Base-by-base conservation (phyloP, 1,139 yeast species). In the Geotrichum citri-aurantii region DNA sequence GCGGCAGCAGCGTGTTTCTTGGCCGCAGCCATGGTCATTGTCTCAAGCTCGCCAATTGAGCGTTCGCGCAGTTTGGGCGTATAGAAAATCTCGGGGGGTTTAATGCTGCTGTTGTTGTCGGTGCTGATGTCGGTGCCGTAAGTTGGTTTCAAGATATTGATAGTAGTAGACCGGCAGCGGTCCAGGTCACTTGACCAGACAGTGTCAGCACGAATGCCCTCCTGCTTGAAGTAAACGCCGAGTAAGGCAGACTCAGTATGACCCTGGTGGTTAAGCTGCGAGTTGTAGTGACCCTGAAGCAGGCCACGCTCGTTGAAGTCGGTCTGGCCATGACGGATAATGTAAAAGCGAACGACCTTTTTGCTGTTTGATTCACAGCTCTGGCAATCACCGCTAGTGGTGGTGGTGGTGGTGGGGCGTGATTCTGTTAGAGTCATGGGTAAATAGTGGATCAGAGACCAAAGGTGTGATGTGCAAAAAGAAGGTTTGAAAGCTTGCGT, bases 251-350 rank as follows among this genome's bases (percentile, higher is more conserved):
- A 70, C 55, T 69, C 71, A 3, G 54, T 42, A 7, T 53, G 52
- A 14, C 72, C 72, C 8, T 56, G 60, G 11, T 57, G 64, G 59
- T 69, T 69, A n/a, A 69, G 57, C 2, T 64, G 61, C 3, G 65
- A 64, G 58, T 69, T 69, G 48, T 27, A 19, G 68, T 88, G 95
- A 1, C 96, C 96, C 69, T 88, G 96, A 52, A 88, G 72, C 54
- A 86, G 84, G 69, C 83, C 84, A 61, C 79, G 69, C 24, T 79
- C 76, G 69, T 88, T 88, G 69, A 85, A 84, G 61, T 83, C 84
- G 0, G 96, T 88, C 69, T 86, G 93, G 2, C 95, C 96, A 66
- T 88, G 96, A 66, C 96, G 80, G 5, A 88, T 81, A 2, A 87
- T 70, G 64, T 85, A 83, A 1, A 88, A 8, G n/a, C 40, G 14